Conservation (phyloP, 2,329 filamentous ascomycete species). For the Microdochium nivale region DNA sequence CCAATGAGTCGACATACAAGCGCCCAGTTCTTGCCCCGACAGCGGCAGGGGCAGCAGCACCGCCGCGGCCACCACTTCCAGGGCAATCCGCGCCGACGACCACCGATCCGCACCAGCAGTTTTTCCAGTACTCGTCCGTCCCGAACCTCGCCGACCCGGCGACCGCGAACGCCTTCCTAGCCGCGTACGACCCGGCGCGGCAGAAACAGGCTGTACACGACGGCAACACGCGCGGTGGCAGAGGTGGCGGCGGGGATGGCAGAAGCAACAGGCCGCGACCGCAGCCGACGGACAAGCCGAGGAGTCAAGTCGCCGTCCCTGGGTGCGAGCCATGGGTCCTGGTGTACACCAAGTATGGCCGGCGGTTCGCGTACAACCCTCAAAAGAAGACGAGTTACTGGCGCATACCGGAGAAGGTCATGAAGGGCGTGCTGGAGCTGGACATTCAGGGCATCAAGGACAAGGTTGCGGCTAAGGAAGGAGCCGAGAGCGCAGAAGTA, state of each 20-base stretch:
- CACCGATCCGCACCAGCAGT: constrained; percentile 25
- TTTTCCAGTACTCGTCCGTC: constrained; percentile 31
- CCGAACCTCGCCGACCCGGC: constrained; percentile 43
- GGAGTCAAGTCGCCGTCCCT: constrained; percentile 69
- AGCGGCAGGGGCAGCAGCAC: constrained; percentile 8
- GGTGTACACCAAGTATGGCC: constrained; percentile 83
- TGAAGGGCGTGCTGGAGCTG: constrained; percentile 64
- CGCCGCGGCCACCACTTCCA: constrained; percentile 7
- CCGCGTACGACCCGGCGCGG: constrained; percentile 36
- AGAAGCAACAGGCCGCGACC: constrained; percentile 52
- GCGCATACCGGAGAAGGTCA: constrained; percentile 84
- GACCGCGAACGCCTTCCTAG: constrained; percentile 52
- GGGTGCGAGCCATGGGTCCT: constrained; percentile 81
- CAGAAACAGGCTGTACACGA: constrained; percentile 26
- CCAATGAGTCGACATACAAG: constrained; percentile 80
- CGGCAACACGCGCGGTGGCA: constrained; percentile 26
- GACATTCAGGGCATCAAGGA: constrained; percentile 64
- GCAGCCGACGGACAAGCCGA: constrained; percentile 73
- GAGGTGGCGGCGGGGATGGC: constrained; percentile 41
- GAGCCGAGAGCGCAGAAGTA: constrained; percentile 5
- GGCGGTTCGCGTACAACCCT: constrained; percentile 85
- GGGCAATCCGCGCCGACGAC: constrained; percentile 9
- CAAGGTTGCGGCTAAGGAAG: constrained; percentile 30
- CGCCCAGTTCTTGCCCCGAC: constrained; percentile 55
- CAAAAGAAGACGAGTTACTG: constrained; percentile 85